These are phyloP conservation scores for Lyophyllum atratum DNA, from an alignment of 768 basidiomycete species.

Conservation along the genomic window DNA sequence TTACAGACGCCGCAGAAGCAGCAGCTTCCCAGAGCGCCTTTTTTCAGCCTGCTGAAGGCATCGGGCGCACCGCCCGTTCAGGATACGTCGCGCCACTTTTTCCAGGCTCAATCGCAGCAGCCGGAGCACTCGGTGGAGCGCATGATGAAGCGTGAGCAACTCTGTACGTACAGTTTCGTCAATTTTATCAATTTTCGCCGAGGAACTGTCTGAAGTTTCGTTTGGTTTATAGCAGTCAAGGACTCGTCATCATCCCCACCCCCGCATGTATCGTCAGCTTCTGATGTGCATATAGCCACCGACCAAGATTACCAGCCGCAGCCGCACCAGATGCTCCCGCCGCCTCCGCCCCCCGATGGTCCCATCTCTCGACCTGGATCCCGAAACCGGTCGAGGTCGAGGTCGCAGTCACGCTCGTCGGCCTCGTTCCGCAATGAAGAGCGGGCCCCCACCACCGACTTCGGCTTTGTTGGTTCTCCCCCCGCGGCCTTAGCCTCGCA, in stretches of 20 bases:
- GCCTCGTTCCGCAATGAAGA: conserved; percentile 1
- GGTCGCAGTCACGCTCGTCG: conserved; percentile 1
- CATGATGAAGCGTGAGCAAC: neutral
- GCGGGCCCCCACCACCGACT: neutral
- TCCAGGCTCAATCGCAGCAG: neutral
- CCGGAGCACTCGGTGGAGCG: neutral
- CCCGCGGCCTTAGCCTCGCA: neutral
- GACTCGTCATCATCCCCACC: conserved; percentile 1
- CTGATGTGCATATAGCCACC: conserved; percentile 8
- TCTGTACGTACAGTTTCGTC: neutral
- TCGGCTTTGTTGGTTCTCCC: neutral
- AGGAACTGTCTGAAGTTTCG: neutral
- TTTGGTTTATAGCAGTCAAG: neutral
- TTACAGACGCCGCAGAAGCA: neutral
- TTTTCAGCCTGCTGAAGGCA: neutral
- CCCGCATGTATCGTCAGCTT: conserved; percentile 1
- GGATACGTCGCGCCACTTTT: neutral
- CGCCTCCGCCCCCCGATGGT: conserved; percentile 9
- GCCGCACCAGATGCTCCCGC: conserved; percentile 15
- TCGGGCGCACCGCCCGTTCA: neutral
- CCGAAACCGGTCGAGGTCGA: conserved; percentile 4
- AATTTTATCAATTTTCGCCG: no score
- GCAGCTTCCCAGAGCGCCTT: neutral
- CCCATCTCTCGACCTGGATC: conserved; percentile 12
- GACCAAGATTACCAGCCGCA: neutral